phyloP scores from a whole-genome alignment of 2,329 filamentous ascomycete species.

The Colletotrichum salicis region DNA sequence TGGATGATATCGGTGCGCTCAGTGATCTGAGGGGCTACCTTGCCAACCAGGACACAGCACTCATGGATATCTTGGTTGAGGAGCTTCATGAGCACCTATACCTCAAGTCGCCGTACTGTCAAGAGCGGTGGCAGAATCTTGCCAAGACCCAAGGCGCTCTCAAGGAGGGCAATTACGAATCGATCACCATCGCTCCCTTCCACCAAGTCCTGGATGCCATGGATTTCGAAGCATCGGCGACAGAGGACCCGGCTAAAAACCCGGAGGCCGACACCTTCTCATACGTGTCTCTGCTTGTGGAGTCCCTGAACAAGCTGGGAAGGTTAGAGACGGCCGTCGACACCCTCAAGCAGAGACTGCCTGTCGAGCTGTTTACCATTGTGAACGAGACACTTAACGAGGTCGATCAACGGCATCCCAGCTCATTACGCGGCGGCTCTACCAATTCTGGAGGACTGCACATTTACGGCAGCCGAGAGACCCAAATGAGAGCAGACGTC shows the following conservation, averaged over 20 bases:
- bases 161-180: slow-evolving; percentile 59
- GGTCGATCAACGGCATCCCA: slow-evolving; percentile 92
- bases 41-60: slow-evolving; percentile 87
- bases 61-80: slow-evolving; percentile 96
- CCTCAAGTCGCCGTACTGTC: slow-evolving; percentile 96
- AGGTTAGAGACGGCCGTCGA: slow-evolving; percentile 88
- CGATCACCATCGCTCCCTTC: slow-evolving; percentile 62
- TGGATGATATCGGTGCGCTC: slow-evolving; percentile 91
- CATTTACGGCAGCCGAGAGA: slow-evolving; percentile 75
- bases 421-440: slow-evolving; percentile 71
- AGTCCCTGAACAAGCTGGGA: slow-evolving; percentile 89
- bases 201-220: slow-evolving; percentile 69
- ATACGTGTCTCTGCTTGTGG: slow-evolving; percentile 88
- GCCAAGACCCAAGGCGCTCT: slow-evolving; percentile 71
- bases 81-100: slow-evolving; percentile 98
- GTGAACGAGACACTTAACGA: slow-evolving; percentile 96
- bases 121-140: slow-evolving; percentile 91
- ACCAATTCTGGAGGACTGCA: slow-evolving; percentile 66
- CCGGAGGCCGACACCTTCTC: slow-evolving; percentile 95
- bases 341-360: slow-evolving; percentile 89
- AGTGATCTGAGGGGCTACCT: slow-evolving; percentile 88
- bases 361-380: slow-evolving; percentile 91
- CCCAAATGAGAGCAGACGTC: slow-evolving; percentile 82
- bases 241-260: slow-evolving; percentile 91
- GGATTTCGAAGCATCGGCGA: slow-evolving; percentile 70